Conservation (phyloP, 345 rosid species). For the Citrus sp. region DNA sequence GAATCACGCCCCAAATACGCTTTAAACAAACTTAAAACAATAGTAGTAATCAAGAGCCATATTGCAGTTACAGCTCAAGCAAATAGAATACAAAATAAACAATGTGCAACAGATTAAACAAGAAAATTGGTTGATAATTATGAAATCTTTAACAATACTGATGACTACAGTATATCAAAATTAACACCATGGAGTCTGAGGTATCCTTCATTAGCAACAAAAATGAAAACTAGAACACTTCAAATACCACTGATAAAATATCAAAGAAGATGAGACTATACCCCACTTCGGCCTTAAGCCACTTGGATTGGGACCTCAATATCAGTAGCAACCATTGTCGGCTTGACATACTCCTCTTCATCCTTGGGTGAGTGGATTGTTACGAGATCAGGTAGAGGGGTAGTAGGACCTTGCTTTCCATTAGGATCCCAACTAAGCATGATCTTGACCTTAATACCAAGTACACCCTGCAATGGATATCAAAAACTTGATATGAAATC, state of each 20-base stretch:
- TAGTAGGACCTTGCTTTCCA: slow-evolving; percentile 74
- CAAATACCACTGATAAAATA: neutral
- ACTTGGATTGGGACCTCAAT: slow-evolving; percentile 35
- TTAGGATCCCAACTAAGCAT: slow-evolving; percentile 93
- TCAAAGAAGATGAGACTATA: neutral
- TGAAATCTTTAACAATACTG: slow-evolving; percentile 1
- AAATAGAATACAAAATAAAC: neutral
- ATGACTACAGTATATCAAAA: slow-evolving; percentile 5
- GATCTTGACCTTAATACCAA: slow-evolving; percentile 82
- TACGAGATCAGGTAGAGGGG: slow-evolving; percentile 79
- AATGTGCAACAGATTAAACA: neutral
- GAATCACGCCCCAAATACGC: no score
- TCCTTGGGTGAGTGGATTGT: slow-evolving; percentile 82
- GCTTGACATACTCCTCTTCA: slow-evolving; percentile 33
- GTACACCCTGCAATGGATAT: slow-evolving; percentile 56
- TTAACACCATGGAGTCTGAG: neutral
- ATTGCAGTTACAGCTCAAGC: neutral
- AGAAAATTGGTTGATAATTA: neutral
- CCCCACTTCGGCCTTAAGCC: slow-evolving; percentile 14
- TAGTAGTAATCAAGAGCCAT: neutral
- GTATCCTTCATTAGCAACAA: neutral
- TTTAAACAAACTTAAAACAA: neutral
- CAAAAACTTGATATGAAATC: neutral
- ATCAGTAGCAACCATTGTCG: slow-evolving; percentile 25
- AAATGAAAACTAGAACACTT: neutral